Evolutionary conservation across 768 basidiomycete species (phyloP), one percentile per base, ranked within the genome.

Genomic region (Russula virescens): DNA sequence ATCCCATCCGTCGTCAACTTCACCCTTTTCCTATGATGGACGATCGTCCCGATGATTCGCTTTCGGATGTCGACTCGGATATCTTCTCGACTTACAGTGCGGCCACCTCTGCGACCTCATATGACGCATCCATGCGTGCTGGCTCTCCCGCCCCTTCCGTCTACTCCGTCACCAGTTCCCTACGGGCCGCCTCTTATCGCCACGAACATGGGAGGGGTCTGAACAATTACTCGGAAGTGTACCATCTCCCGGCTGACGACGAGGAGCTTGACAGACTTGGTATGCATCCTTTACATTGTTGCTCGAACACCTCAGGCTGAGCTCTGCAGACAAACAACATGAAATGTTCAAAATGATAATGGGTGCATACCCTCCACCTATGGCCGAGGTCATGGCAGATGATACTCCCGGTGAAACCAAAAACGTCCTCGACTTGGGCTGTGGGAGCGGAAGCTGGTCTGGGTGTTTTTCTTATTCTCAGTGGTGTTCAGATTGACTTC

Each of bases 191-290:
- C 40, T 80, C 83, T 1, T 85, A 83, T 73, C 80, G 78, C 58
- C 79, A 83, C 31, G 87, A 90, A 69, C 85, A 82, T 61, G 89
- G 89, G 0, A 78, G 89, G 46, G 80, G 77, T 35, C 71, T 91
- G 48, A 91, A 91, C 74, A 89, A 84, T 65, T 87, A 87, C 66
- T 91, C 89, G 1, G 87, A 91, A 49, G 80, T 91, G 2, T 92
- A 92, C 69, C 80, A 81, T 47, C 76, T 92, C 28, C 88, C 90
- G 14, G 90, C 88, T 28, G 90, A 91, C 65, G 85, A 87, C 9
- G 87, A 89, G 68, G 90, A 91, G 66, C 73, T 88, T 26, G 79
- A 83, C 35, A 81, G 89, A 61, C 80, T 89, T 42, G 80, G 89
- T 89, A 50, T 73, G 21, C 31, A 47, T 21, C 59, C 42, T 26